A percentile compares a stretch with the other conserved stretches of the same genome.
Evolutionary conservation across 768 basidiomycete species (phyloP).

Genomic region (Naganishia friedmannii): DNA sequence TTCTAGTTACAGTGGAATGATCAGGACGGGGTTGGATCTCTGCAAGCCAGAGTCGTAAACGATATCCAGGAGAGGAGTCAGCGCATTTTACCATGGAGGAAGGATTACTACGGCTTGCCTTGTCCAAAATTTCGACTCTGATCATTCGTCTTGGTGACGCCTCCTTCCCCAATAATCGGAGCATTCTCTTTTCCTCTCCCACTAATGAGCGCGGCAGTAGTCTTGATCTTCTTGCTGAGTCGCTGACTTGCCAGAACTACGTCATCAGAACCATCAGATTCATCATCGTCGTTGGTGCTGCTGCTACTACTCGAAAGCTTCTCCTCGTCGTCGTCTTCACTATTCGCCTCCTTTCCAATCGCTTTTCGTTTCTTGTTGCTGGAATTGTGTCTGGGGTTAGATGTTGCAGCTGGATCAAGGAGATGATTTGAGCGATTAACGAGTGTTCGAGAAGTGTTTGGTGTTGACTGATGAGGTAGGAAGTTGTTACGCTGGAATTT

Average conservation of each 20-base stretch:
- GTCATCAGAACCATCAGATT: background rate
- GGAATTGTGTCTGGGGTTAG: background rate
- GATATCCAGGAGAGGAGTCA: background rate
- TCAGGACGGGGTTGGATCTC: background rate
- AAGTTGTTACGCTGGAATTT: background rate
- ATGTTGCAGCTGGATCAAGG: background rate
- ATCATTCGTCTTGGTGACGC: background rate
- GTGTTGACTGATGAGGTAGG: background rate
- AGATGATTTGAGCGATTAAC: background rate
- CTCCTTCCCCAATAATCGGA: background rate
- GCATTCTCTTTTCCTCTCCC: constrained; percentile 10
- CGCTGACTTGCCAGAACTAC: background rate
- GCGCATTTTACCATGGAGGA: background rate
- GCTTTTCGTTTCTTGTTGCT: background rate
- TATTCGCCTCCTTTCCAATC: background rate
- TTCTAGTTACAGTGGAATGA: background rate
- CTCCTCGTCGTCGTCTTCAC: constrained; percentile 1
- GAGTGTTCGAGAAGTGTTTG: constrained; percentile 13
- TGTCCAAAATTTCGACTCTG: constrained; percentile 3
- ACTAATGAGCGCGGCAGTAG: background rate
- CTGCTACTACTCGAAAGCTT: background rate
- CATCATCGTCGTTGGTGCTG: background rate
- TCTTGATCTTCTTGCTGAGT: background rate
- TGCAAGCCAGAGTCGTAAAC: background rate
- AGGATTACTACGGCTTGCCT: background rate